Percentiles rank a stretch among this genome's conserved stretches.
These are phyloP conservation scores for Candida anglica DNA, from an alignment of 805 yeast species.

Conservation along the genomic window DNA sequence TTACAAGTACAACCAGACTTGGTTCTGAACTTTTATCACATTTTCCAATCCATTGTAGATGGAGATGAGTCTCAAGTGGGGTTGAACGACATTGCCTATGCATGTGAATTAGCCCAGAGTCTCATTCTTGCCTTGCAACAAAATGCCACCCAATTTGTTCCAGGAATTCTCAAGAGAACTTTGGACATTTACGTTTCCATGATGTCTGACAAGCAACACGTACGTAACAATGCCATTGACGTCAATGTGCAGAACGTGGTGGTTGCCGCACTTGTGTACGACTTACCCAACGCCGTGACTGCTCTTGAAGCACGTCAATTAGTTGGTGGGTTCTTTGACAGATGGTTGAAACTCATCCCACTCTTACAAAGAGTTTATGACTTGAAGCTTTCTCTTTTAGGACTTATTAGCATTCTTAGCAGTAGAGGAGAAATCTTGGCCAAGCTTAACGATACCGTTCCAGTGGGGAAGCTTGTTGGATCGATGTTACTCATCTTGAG, in stretches of 20 bases:
- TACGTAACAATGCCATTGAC: conserved; percentile 33
- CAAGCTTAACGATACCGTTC: conserved; percentile 43
- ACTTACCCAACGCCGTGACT: conserved; percentile 50
- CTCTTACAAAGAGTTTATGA: conserved; percentile 71
- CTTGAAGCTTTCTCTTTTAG: conserved; percentile 69
- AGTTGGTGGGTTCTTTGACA: conserved; percentile 46
- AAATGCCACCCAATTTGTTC: conserved; percentile 42
- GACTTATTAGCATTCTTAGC: conserved; percentile 48
- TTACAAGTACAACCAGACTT: conserved; percentile 44
- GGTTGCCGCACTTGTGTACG: conserved; percentile 59
- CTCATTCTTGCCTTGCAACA: conserved; percentile 56
- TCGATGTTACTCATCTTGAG: conserved; percentile 41
- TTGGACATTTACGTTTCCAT: conserved; percentile 30
- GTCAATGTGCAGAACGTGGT: conserved; percentile 58
- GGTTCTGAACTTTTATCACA: conserved; percentile 45
- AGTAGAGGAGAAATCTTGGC: conserved; percentile 28
- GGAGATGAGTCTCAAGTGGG: conserved; percentile 46
- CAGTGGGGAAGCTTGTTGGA: conserved; percentile 23
- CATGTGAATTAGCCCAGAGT: conserved; percentile 62
- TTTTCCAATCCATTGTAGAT: conserved; percentile 44
- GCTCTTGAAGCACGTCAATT: conserved; percentile 44
- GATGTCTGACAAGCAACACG: conserved; percentile 25
- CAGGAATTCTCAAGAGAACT: conserved; percentile 41
- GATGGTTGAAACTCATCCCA: conserved; percentile 62
- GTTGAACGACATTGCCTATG: conserved; percentile 51